A percentile compares a stretch with the other conserved stretches of the same genome.
Conservation (phyloP, 2,329 filamentous ascomycete species). For the Stachybotrys chlorohalonatus region DNA sequence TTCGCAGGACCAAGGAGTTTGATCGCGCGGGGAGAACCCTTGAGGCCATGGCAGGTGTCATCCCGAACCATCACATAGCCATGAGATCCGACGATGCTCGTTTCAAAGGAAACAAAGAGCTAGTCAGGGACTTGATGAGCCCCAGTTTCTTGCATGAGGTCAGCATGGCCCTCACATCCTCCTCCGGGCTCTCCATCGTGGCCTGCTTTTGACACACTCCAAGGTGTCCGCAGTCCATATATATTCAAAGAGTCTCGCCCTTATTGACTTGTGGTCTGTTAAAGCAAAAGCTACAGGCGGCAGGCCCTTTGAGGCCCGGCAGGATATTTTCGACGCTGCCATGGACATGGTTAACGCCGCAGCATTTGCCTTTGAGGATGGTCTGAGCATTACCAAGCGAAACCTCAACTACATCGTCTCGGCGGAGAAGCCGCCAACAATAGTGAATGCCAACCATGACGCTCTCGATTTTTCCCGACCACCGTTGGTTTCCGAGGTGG, state of each 20-base stretch:
- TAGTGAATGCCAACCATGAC: neutral
- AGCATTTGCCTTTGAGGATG: neutral
- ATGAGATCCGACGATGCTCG: conserved; percentile 4
- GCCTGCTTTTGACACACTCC: neutral
- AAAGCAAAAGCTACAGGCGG: neutral
- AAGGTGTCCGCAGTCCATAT: neutral
- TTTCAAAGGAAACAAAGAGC: conserved; percentile 11
- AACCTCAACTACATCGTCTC: neutral
- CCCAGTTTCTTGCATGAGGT: conserved; percentile 6
- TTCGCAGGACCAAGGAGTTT: conserved; percentile 6
- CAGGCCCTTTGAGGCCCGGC: neutral
- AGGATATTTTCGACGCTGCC: neutral
- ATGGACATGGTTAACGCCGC: neutral
- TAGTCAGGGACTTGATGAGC: conserved; percentile 10
- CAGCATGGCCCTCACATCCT: neutral
- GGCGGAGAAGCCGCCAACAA: neutral
- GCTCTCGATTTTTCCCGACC: neutral
- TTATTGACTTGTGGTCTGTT: neutral
- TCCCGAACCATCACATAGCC: conserved; percentile 3
- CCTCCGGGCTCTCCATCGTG: neutral
- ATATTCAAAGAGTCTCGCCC: neutral
- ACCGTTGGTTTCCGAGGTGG: neutral
- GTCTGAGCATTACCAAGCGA: conserved; percentile 3
- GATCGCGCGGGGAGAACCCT: conserved; percentile 1
- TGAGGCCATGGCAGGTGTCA: neutral